Evolutionary conservation across 2,329 filamentous ascomycete genomes (phyloP), one percentile per base, ranked within the genome.

Genomic region (Escovopsis sp.): DNA sequence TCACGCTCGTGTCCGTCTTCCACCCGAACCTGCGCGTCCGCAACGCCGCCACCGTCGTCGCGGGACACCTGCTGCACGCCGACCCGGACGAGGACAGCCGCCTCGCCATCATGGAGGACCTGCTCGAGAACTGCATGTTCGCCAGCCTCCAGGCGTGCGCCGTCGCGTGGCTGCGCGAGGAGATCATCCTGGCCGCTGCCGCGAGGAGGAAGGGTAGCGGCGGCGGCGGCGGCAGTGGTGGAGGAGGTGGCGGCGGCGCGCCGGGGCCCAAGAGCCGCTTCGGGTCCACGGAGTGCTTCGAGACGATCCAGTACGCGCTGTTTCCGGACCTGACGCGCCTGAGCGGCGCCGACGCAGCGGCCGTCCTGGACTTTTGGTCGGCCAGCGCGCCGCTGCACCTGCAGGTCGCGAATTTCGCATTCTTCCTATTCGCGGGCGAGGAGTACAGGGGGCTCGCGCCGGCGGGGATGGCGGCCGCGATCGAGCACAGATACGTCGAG

Each of bases 91-190:
- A 76, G 45, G 66, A 70, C 3, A 67, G 72, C 51, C 67, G 76
- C 5, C 60, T 81, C 13, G 65, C 68, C 25, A 81, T 81, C 47
- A 65, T 82, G 8, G 71, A 76, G 40, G 77, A 81, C 51, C 65
- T 80, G 11, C 59, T 81, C 11, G 75, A 80, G 56, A 76, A 79
- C 53, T 80, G 76, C 62, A 68, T 74, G 49, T 80, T 76, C 50
- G 66, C 74, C 2, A 66, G 70, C 1, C 63, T 81, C 32, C 78
- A 79, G 53, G 76, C 72, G 8, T 75, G 72, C 35, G 76, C 76
- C 1, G 67, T 81, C 5, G 67, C 67, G 4, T 81, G 77, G 77
- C 58, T 80, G 30, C 70, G 74, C 41, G 76, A 80, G 49, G 77
- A 81, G 53, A 60, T 80, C 13, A 64, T 78, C 8, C 27, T 30